Percentiles rank a stretch among this genome's conserved stretches.
phyloP scores from a whole-genome alignment of 2,329 filamentous ascomycete genomes.

The Fusarium tanahbumbuense region DNA sequence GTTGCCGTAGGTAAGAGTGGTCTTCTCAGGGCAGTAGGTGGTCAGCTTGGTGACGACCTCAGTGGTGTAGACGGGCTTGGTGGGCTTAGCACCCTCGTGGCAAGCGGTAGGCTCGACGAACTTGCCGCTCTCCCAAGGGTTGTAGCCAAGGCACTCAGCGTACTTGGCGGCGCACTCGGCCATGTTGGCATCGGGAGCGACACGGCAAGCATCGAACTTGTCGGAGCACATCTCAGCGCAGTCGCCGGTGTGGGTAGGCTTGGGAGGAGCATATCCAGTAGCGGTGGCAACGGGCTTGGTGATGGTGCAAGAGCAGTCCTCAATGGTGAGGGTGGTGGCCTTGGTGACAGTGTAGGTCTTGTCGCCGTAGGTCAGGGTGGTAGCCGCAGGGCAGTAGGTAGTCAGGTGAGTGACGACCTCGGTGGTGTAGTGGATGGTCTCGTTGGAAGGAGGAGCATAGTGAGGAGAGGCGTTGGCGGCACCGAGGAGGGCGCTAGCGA shows the following conservation, averaged over 20 bases:
- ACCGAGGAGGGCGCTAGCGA: conserved; percentile 32
- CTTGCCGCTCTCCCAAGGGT: conserved; percentile 38
- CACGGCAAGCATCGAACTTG: conserved; percentile 39
- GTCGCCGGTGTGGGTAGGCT: conserved; percentile 18
- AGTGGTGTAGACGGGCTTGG: conserved; percentile 23
- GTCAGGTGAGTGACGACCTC: conserved; percentile 71
- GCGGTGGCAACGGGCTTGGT: conserved; percentile 54
- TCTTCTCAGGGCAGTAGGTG: conserved; percentile 53
- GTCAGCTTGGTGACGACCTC: conserved; percentile 48
- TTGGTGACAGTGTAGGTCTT: conserved; percentile 73
- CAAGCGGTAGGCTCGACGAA: conserved; percentile 36
- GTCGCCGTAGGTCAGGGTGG: conserved; percentile 67
- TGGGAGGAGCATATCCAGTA: conserved; percentile 21
- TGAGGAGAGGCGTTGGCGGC: conserved; percentile 34
- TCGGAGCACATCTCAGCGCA: conserved; percentile 35
- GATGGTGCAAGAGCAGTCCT: conserved; percentile 73
- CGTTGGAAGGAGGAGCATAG: conserved; percentile 35
- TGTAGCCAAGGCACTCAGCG: conserved; percentile 44
- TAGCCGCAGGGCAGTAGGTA: conserved; percentile 75
- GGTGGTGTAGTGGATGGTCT: conserved; percentile 64
- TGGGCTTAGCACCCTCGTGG: conserved; percentile 62
- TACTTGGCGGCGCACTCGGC: conserved; percentile 42
- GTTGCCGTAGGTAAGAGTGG: conserved; percentile 50
- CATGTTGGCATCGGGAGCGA: conserved; percentile 36
- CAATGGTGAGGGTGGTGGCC: conserved; percentile 73